Conservation (phyloP, 257 asterid genomes). For the Leonotis leonurus region DNA sequence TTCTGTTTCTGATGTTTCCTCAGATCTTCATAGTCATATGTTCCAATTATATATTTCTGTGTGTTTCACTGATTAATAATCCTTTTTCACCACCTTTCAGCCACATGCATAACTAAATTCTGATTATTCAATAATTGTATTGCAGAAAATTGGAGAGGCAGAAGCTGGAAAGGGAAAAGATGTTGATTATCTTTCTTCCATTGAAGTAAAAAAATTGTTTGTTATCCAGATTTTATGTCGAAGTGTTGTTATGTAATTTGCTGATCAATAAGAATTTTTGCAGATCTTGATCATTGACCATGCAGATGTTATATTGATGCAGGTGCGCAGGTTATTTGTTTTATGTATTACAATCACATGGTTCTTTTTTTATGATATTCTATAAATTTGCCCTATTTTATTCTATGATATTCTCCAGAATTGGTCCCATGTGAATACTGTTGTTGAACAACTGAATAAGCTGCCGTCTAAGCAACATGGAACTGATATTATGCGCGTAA, state of each 20-base stretch:
- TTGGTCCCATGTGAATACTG: conserved; percentile 84
- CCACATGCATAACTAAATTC: neutral
- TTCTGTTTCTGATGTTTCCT: conserved; percentile 9
- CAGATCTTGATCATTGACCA: conserved; percentile 92
- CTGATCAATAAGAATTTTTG: conserved; percentile 15
- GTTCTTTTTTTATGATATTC: conserved; percentile 11
- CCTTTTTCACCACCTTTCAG: neutral
- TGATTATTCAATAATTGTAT: conserved; percentile 6
- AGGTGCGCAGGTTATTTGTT: conserved; percentile 39
- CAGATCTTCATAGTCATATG: neutral
- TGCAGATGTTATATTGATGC: conserved; percentile 88
- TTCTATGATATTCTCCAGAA: conserved; percentile 44
- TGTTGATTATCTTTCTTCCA: conserved; percentile 93
- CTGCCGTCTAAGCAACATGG: conserved; percentile 83
- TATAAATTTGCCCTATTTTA: neutral
- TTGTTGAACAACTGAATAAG: conserved; percentile 63
- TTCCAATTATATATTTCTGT: neutral
- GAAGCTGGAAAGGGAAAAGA: conserved; percentile 72
- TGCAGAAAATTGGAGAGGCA: conserved; percentile 88
- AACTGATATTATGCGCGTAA: conserved; percentile 88
- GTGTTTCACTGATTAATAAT: neutral
- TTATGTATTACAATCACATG: conserved; percentile 3
- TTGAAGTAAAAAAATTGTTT: conserved; percentile 51
- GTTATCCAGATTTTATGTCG: neutral
- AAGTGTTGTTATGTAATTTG: conserved; percentile 4